Conservation (phyloP, 2,329 filamentous ascomycete species). For the Ilyonectria robusta region DNA sequence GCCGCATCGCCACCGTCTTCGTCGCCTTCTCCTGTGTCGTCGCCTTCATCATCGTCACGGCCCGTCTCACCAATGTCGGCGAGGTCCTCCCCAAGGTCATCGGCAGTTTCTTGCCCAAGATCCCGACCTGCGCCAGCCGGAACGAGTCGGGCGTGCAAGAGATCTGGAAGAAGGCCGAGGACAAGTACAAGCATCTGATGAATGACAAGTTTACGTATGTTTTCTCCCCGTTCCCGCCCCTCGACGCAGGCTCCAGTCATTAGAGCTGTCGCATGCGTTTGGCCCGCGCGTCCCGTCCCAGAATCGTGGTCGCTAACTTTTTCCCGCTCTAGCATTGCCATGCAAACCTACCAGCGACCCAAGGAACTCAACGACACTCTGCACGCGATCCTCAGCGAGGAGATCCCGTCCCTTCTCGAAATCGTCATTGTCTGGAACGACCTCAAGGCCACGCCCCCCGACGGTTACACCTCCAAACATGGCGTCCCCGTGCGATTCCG, state of each 20-base stretch:
- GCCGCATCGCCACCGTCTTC: constrained; percentile 27
- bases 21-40: constrained; percentile 29
- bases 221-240: neutral
- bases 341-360: constrained; percentile 56
- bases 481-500: constrained; percentile 54
- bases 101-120: constrained; percentile 34
- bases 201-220: constrained; percentile 53
- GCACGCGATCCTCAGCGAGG: constrained; percentile 42
- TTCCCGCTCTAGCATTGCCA: constrained; percentile 50
- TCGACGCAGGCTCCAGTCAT: neutral
- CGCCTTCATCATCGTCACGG: constrained; percentile 34
- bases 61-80: constrained; percentile 37
- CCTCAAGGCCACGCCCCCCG: constrained; percentile 48
- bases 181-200: constrained; percentile 44
- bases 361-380: constrained; percentile 53
- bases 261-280: neutral
- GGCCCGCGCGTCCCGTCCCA: neutral
- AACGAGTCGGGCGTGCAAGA: constrained; percentile 33
- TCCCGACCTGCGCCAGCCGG: constrained; percentile 35
- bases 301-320: neutral
- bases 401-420: constrained; percentile 55
- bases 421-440: constrained; percentile 58
- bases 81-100: constrained; percentile 37
- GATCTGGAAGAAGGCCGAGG: constrained; percentile 40
- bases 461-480: constrained; percentile 47